Conservation (phyloP, 2,329 filamentous ascomycete genomes). For the Fusarium bulbicola region DNA sequence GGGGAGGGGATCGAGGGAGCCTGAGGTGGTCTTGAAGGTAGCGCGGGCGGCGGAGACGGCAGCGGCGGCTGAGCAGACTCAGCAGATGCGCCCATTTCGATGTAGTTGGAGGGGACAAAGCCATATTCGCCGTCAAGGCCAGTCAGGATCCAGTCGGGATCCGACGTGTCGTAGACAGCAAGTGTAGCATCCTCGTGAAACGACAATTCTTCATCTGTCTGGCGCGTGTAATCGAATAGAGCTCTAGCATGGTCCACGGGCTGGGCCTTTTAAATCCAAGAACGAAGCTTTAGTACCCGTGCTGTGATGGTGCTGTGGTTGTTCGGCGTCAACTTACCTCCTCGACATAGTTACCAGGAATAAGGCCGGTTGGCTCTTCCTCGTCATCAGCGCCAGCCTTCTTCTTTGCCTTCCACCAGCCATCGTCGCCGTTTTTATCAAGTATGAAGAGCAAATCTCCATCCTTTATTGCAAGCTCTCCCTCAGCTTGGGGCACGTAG, state of each 20-base stretch:
- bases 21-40: conserved; percentile 54
- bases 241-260: conserved; percentile 79
- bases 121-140: conserved; percentile 87
- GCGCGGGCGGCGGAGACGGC: conserved; percentile 50
- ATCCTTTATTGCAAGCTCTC: conserved; percentile 85
- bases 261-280: conserved; percentile 57
- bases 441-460: conserved; percentile 90
- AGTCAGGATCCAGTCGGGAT: conserved; percentile 96
- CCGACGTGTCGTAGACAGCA: conserved; percentile 86
- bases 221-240: conserved; percentile 97
- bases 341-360: conserved; percentile 95
- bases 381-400: conserved; percentile 84
- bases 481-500: conserved; percentile 86
- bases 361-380: conserved; percentile 87
- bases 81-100: conserved; percentile 70
- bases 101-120: conserved; percentile 96
- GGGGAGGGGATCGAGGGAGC: conserved; percentile 42
- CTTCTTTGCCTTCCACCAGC: conserved; percentile 98
- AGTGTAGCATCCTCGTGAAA: conserved; percentile 89
- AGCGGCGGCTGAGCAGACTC: conserved; percentile 54
- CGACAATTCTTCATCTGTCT: conserved; percentile 97
- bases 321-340: conserved; percentile 65
- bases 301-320: background rate
- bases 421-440: conserved; percentile 79
- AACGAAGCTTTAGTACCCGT: background rate